Evolutionary conservation across 129 eudicot genomes (phyloP).

Genomic region (Deinandra increscens): DNA sequence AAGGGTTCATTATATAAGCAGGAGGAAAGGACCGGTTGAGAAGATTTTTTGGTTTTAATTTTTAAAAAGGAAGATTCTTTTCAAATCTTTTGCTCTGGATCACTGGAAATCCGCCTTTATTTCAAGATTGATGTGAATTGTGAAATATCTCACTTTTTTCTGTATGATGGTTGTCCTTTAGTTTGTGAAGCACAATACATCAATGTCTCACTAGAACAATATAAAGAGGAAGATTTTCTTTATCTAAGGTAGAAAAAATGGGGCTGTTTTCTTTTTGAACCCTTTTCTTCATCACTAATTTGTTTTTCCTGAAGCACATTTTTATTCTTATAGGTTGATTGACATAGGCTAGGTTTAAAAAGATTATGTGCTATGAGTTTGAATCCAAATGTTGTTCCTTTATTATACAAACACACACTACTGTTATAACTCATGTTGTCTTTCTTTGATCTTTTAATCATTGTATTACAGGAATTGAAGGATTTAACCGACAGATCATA

Average conservation of each 20-base stretch:
- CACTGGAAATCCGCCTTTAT: constrained; percentile 20
- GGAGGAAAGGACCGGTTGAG: constrained; percentile 10
- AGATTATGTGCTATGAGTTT: constrained; percentile 30
- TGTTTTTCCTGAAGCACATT: not conserved
- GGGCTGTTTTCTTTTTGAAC: not conserved
- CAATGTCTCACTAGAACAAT: constrained; percentile 15
- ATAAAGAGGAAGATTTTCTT: not conserved
- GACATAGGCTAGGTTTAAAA: not conserved
- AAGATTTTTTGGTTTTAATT: constrained; percentile 25
- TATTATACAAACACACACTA: constrained; percentile 1
- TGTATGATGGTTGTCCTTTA: constrained; percentile 19
- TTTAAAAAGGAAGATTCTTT: constrained; percentile 36
- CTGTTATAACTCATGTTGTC: constrained; percentile 31
- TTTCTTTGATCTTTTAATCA: constrained; percentile 25
- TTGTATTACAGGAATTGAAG: constrained; percentile 31
- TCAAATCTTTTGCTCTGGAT: constrained; percentile 30
- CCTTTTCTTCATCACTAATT: not conserved
- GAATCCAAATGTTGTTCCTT: constrained; percentile 34
- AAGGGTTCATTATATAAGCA: constrained; percentile 28
- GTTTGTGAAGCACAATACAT: constrained; percentile 21
- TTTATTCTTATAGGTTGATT: constrained; percentile 10
- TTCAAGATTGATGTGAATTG: constrained; percentile 28
- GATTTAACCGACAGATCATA: constrained; percentile 24
- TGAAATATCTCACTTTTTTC: constrained; percentile 24
- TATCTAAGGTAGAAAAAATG: not conserved